Base-by-base conservation (phyloP, 2,329 filamentous ascomycete species). In the Fusarium equiseti region DNA sequence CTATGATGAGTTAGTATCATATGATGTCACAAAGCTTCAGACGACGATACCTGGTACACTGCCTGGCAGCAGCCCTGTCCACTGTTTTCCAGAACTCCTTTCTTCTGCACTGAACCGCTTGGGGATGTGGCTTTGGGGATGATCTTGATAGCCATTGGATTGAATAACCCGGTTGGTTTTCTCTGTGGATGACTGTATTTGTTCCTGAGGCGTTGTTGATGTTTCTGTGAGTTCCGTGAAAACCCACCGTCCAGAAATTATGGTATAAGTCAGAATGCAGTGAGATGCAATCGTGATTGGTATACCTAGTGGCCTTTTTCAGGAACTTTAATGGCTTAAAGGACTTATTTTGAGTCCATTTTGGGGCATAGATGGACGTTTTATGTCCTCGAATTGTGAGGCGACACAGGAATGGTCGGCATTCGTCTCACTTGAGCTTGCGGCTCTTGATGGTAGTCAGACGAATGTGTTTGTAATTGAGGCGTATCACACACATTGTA, bases 331-430 rank as follows among this genome's bases (percentile, higher is more conserved):
- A n/a, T 32, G 49, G 35, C 13, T 8, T 44, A 24, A 44, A 15
- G 4, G n/a, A 16, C 12, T 55, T 18, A 52, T 24, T 40, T 32
- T 5, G 42, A 54, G 15, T 29, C 48, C 35, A 20, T 45, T 42
- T 22, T 20, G 26, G 49, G 38, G 40, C 44, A 51, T 51, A 46
- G 20, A 55, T 57, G 54, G 53, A 27, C 58, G 56, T 68, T 71
- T 64, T 64, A 71, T 64, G 43, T 56, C 42, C 20, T 48, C 18
- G 16, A 26, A 18, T 13, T 27, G 8, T 29, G 24, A 52, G 45
- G 13, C 20, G n/a, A 31, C 24, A 51, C 32, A 35, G 27, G 24
- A 45, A 55, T 24, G 18, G 15, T 45, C 59, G 26, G 53, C 64
- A 44, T 46, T 35, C 31, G n/a, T 40, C 27, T 31, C 20, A 18